Base-by-base conservation (phyloP, 306 rosid genomes). In the Styphnolobium japonicum region DNA sequence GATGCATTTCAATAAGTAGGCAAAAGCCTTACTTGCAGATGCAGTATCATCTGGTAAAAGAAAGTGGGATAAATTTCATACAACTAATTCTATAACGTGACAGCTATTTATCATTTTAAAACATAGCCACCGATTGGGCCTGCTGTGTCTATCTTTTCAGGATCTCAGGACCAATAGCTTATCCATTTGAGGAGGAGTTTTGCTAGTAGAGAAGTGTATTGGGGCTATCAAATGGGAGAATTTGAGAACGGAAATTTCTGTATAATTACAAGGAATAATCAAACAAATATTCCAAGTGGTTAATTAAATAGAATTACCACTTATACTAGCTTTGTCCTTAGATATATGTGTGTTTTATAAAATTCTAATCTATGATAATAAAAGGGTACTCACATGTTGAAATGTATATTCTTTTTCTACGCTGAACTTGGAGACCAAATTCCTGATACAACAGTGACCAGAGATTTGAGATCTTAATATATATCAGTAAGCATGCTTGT, bases 31-130 rank as follows among this genome's bases (percentile, higher is more conserved):
- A 22, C 63, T 69, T 69, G 64, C 51, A 57, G 71, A 71, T 15
- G 31, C 73, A 79, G 78, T 46, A 10, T 39, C 7, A 60, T 79
- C 71, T 69, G 63, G 43, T 29, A 43, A 58, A 36, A 71, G 53
- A 79, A 78, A 45, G 52, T 78, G 70, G 48, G 71, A 27, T 22
- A 60, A 65, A 71, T 60, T 75, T 61, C n/a, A 9, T 12, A 61
- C 61, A 75, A 29, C 23, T 2, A 43, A 45, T 75, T 61, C 43
- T 77, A 12, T 10, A 40, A 51, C 40, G 1, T 9, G 15, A 43
- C n/a, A 16, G 11, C 12, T 4, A 21, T 21, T 2, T 18, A 0
- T 15, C 36, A 22, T 25, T 56, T 25, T 0, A 56, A 31, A 29
- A 10, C 9, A 22, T 0, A 2, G 21, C 21, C 10, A 45, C 31